Conservation (phyloP, 225 moss, liverwort and hornwort species). For the Antitrichia curtipendula region DNA sequence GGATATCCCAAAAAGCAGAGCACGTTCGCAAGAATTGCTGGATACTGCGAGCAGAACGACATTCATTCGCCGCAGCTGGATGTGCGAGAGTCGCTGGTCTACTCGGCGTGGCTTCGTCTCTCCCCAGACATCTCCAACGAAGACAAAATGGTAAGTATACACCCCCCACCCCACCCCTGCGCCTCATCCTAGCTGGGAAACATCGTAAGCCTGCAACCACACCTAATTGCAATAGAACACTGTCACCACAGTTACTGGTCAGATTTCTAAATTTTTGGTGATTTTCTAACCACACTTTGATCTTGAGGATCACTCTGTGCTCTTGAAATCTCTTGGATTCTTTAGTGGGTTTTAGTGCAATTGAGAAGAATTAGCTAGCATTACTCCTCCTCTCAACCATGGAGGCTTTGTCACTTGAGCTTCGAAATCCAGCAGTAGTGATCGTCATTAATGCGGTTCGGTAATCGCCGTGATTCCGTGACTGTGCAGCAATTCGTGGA, state of each 20-base stretch:
- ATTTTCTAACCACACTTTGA: too few species aligned
- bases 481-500: slow-evolving; percentile 34
- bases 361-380: not conserved
- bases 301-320: not conserved
- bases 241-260: too few species aligned
- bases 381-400: not conserved
- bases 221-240: not conserved
- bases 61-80: slow-evolving; percentile 41
- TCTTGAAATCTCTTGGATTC: not conserved
- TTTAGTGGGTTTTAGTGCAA: not conserved
- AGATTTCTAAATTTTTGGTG: not conserved
- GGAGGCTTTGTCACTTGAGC: not conserved
- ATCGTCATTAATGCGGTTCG: too few species aligned
- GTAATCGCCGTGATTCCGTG: not conserved
- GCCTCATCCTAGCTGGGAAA: not conserved
- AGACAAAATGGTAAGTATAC: slow-evolving; percentile 11
- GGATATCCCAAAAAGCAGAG: slow-evolving; percentile 30
- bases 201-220: too few species aligned
- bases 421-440: too few species aligned
- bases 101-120: slow-evolving; percentile 50
- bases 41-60: slow-evolving; percentile 50
- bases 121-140: slow-evolving; percentile 15
- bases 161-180: too few species aligned
- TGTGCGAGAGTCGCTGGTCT: slow-evolving; percentile 31
- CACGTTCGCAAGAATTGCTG: slow-evolving; percentile 33